A percentile compares a stretch with the other conserved stretches of the same genome.
Conservation (phyloP, 2,329 filamentous ascomycete species). For the Sphaerulina populicola region DNA sequence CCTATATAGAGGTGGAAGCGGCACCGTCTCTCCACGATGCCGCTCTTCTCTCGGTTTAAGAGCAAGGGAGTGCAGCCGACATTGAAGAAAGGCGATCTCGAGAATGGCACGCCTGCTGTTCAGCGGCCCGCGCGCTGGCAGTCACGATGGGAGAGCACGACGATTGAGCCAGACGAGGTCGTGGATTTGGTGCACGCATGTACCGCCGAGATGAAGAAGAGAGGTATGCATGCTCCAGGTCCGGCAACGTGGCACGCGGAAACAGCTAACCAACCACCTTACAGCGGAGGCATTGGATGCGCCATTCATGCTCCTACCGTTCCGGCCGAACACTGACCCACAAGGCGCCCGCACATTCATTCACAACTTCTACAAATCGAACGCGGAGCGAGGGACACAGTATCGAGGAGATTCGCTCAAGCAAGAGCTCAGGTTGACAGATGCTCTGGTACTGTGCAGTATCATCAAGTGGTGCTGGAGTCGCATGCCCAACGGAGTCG, state of each 20-base stretch:
- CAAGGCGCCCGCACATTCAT: constrained; percentile 88
- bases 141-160: constrained; percentile 78
- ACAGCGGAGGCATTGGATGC: constrained; percentile 64
- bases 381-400: constrained; percentile 49
- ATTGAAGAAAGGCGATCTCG: constrained; percentile 42
- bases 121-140: constrained; percentile 62
- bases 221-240: constrained; percentile 59
- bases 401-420: constrained; percentile 61
- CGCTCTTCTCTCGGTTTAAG: constrained; percentile 60
- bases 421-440: constrained; percentile 84
- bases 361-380: constrained; percentile 77
- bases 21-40: constrained; percentile 35
- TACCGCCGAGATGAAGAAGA: constrained; percentile 82
- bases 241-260: background rate
- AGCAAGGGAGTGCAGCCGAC: constrained; percentile 58
- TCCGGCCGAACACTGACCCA: constrained; percentile 79
- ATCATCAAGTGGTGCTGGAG: constrained; percentile 99
- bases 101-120: constrained; percentile 40
- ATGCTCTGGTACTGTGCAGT: constrained; percentile 89
- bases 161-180: constrained; percentile 82
- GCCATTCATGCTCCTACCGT: constrained; percentile 88
- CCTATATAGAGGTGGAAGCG: background rate
- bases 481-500: constrained; percentile 77
- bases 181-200: constrained; percentile 77
- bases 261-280: constrained; percentile 12